These are phyloP conservation scores for Psilocybe cyanescens DNA, from an alignment of 768 basidiomycete species.

Conservation along the genomic window DNA sequence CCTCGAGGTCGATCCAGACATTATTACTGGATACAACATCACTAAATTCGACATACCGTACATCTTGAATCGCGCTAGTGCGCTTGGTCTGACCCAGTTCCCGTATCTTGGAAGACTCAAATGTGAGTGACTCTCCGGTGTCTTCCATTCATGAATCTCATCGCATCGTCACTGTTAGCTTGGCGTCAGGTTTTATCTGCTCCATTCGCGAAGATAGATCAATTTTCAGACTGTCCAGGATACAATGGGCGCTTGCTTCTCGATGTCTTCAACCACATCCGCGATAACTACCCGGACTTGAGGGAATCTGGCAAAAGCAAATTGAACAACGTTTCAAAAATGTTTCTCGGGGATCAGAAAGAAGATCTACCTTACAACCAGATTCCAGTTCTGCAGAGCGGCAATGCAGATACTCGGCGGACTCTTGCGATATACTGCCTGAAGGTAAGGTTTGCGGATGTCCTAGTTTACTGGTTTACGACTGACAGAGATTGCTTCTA, in stretches of 20 bases:
- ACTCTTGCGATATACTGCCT: conserved; percentile 93
- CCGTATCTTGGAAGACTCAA: conserved; percentile 71
- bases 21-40: conserved; percentile 95
- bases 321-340: conserved; percentile 89
- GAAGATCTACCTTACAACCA: conserved; percentile 95
- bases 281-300: conserved; percentile 68
- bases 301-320: conserved; percentile 85
- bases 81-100: conserved; percentile 66
- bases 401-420: conserved; percentile 83
- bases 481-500: conserved; percentile 29
- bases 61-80: conserved; percentile 82
- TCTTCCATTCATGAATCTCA: neutral
- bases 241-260: conserved; percentile 87
- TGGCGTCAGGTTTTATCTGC: conserved; percentile 55
- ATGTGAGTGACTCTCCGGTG: conserved; percentile 42
- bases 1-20: conserved; percentile 86
- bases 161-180: conserved; percentile 42
- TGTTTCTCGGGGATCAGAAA: conserved; percentile 93
- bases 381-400: conserved; percentile 92
- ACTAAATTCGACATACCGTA: conserved; percentile 94
- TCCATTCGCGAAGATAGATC: conserved; percentile 68
- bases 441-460: conserved; percentile 58
- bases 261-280: conserved; percentile 93
- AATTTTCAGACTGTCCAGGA: conserved; percentile 58
- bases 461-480: neutral